phyloP scores from a whole-genome alignment of 495 filamentous ascomycete species.

The Neurospora sp. region DNA sequence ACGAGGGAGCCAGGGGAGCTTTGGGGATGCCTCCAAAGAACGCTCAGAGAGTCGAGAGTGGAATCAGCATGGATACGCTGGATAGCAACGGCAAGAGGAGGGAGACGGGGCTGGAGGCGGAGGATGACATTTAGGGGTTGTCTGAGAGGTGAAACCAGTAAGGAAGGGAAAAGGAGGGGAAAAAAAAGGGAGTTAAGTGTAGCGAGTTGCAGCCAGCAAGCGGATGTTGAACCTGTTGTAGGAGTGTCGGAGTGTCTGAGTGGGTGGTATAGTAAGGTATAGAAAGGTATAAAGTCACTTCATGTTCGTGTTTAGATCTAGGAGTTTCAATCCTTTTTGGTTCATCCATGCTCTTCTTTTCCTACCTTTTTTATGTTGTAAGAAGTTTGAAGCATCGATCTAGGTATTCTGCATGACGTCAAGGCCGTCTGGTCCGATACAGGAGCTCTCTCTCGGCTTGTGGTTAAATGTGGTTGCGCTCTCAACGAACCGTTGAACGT shows the following conservation, averaged over 20 bases:
- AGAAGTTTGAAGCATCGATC: too few species aligned
- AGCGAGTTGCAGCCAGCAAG: not conserved
- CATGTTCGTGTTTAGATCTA: not conserved
- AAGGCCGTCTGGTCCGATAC: too few species aligned
- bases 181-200: not conserved
- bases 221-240: not conserved
- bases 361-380: too few species aligned
- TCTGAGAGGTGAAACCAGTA: not conserved
- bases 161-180: not conserved
- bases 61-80: slow-evolving; percentile 48
- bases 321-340: not conserved
- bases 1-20: slow-evolving; percentile 69
- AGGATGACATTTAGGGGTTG: slow-evolving; percentile 28
- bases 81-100: slow-evolving; percentile 51
- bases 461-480: not conserved
- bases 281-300: not conserved
- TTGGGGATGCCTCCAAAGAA: slow-evolving; percentile 53
- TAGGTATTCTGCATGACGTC: too few species aligned
- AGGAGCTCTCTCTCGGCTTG: not conserved
- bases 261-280: not conserved
- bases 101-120: slow-evolving; percentile 24
- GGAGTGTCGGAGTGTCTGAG: not conserved
- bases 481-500: not conserved
- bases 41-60: slow-evolving; percentile 26
- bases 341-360: not conserved